Conservation (phyloP, 2,329 filamentous ascomycete species). For the Periconia sp. region DNA sequence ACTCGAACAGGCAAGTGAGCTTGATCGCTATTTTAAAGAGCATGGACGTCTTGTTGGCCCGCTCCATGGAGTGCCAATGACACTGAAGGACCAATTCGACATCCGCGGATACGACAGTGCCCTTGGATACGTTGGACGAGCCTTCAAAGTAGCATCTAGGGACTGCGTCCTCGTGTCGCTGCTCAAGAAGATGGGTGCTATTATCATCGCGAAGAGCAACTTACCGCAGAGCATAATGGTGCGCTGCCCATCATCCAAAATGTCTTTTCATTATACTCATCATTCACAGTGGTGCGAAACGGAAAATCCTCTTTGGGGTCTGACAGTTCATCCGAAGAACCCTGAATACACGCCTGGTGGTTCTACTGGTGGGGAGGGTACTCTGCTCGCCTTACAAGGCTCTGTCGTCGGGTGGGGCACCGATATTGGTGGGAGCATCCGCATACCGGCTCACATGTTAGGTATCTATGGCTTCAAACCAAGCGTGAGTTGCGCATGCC, state of each 20-base stretch:
- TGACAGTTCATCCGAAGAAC: slow-evolving; percentile 64
- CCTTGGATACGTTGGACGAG: slow-evolving; percentile 70
- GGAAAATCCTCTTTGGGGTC: slow-evolving; percentile 66
- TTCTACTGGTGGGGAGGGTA: slow-evolving; percentile 65
- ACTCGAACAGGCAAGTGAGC: slow-evolving; percentile 45
- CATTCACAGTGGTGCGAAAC: slow-evolving; percentile 61
- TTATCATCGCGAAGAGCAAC: slow-evolving; percentile 59
- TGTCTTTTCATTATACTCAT: neutral
- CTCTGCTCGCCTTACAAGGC: slow-evolving; percentile 61
- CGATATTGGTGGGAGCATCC: slow-evolving; percentile 63
- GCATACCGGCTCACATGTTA: slow-evolving; percentile 67
- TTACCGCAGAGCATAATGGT: slow-evolving; percentile 64
- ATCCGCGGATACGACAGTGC: slow-evolving; percentile 54
- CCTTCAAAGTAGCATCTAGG: slow-evolving; percentile 56
- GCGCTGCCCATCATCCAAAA: slow-evolving; percentile 15
- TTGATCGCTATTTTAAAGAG: slow-evolving; percentile 48
- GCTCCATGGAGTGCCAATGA: slow-evolving; percentile 56
- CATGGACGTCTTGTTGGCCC: slow-evolving; percentile 50
- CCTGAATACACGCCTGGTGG: slow-evolving; percentile 61
- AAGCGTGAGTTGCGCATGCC: slow-evolving; percentile 40
- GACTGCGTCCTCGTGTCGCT: slow-evolving; percentile 63
- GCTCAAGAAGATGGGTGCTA: slow-evolving; percentile 59
- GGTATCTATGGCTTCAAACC: slow-evolving; percentile 64
- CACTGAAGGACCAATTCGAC: slow-evolving; percentile 58
- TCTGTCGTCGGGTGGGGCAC: slow-evolving; percentile 64